Percentiles rank a stretch among this genome's conserved stretches.
Conservation (phyloP, 345 rosid species). For the Pistacia integerrima region DNA sequence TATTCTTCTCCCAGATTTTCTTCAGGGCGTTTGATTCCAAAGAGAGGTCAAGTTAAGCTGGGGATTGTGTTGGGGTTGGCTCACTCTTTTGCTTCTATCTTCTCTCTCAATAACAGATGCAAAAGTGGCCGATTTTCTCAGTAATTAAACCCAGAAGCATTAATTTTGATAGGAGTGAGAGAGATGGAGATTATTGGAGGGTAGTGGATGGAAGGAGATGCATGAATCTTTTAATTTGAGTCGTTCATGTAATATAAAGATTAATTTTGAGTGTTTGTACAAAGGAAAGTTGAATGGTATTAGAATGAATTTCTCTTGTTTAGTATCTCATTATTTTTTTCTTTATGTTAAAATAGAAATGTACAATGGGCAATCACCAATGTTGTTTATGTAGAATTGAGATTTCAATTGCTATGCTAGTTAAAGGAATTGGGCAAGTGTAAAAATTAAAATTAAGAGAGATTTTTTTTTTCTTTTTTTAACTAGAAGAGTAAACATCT, state of each 20-base stretch:
- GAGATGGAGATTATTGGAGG: not conserved
- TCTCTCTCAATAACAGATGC: conserved; percentile 21
- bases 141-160: not conserved
- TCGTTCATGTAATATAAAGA: not conserved
- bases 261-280: not conserved
- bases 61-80: conserved; percentile 51
- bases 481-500: too few species aligned
- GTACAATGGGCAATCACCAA: not conserved
- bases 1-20: not conserved
- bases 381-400: not conserved
- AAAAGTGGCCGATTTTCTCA: not conserved
- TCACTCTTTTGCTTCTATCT: conserved; percentile 47
- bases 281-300: not conserved
- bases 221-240: not conserved
- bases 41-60: conserved; percentile 51
- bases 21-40: conserved; percentile 42
- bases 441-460: too few species aligned
- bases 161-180: not conserved
- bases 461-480: too few species aligned
- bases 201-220: not conserved
- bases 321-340: too few species aligned
- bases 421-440: too few species aligned
- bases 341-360: too few species aligned
- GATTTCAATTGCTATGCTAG: too few species aligned
- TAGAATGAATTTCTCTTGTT: not conserved